A percentile compares a stretch with the other conserved stretches of the same genome.
Conservation (phyloP, 1,284 basidiomycete genomes). For the Caloboletus firmus region DNA sequence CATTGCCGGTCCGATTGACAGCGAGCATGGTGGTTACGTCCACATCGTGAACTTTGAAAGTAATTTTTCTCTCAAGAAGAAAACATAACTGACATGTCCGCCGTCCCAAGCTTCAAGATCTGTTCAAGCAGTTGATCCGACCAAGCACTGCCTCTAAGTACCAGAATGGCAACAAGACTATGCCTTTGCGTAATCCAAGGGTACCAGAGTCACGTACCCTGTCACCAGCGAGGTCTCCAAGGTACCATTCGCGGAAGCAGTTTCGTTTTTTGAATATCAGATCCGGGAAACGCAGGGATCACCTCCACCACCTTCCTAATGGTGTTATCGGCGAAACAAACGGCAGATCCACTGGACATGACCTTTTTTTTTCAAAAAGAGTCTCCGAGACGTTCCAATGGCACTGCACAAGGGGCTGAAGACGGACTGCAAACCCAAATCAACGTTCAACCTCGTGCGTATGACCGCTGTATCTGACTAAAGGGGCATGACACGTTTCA, state of each 20-base stretch:
- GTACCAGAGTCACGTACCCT: constrained; percentile 15
- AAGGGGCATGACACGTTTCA: constrained; percentile 20
- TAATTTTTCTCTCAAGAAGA: constrained; percentile 3
- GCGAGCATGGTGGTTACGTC: constrained; percentile 8
- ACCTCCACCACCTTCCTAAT: constrained; percentile 21
- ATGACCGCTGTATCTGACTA: constrained; percentile 6
- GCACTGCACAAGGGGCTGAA: not conserved
- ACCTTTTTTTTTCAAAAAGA: constrained; percentile 4
- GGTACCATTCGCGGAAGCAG: constrained; percentile 13
- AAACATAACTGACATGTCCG: constrained; percentile 9
- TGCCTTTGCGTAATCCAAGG: constrained; percentile 9
- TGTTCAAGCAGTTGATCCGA: constrained; percentile 1
- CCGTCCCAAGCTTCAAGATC: not conserved
- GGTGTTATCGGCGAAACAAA: constrained; percentile 22
- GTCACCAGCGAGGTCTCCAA: constrained; percentile 12
- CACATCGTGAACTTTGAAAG: constrained; percentile 5
- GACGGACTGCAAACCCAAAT: constrained; percentile 6
- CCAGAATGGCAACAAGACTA: constrained; percentile 18
- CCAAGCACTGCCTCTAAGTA: constrained; percentile 23
- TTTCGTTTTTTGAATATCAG: constrained; percentile 16
- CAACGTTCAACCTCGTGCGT: not conserved
- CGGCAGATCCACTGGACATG: constrained; percentile 9
- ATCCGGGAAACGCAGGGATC: constrained; percentile 14
- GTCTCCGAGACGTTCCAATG: constrained; percentile 21
- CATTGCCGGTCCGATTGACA: constrained; percentile 11